Evolutionary conservation across 176 grass and related monocot species (phyloP), one percentile per base, ranked within the genome.

Genomic region (Oryza meridionalis): DNA sequence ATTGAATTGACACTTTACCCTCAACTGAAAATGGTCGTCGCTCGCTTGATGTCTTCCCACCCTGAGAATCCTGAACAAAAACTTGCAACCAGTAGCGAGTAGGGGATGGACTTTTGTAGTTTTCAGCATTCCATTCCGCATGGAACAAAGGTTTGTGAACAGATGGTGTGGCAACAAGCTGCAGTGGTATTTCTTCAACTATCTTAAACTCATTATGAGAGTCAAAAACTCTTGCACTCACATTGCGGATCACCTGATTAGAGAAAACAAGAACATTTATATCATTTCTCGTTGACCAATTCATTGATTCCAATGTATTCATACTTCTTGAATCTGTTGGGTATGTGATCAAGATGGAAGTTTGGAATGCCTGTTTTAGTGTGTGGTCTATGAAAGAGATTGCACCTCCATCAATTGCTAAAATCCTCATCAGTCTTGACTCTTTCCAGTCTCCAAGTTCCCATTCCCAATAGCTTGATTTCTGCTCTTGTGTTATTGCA

Each of bases 361-460:
- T 93, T 73, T 92, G 13, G 10, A 90, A 79, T 71, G 70, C 22
- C 14, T 85, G 84, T 37, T 88, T 72, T 51, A 97, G 77, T 47
- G 80, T 86, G 19, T 86, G 64, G 63, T 94, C 95, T 38, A 84
- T 66, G 22, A 97, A 94, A 81, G 92, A 94, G 31, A 97, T 88
- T 42, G 68, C 77, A 26, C 92, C 92, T 90, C 86, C 32, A 78
- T 97, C 90, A 73, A 97, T 88, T 70, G 92, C 90, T 75, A 94
- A 86, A 91, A 93, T 94, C 83, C 90, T 94, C 58, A 87, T 75
- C 73, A 97, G 86, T 92, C 92, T 92, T 42, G 73, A 89, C 6
- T 94, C 95, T 79, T 97, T 97, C 95, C 95, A 97, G 82, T 97
- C 92, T 75, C 95, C 95, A 70, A 97, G 77, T 90, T 94, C 95